Percentiles rank a stretch among this genome's conserved stretches.
phyloP scores from a whole-genome alignment of 345 rosid genomes.

The Eucalyptus rudis region DNA sequence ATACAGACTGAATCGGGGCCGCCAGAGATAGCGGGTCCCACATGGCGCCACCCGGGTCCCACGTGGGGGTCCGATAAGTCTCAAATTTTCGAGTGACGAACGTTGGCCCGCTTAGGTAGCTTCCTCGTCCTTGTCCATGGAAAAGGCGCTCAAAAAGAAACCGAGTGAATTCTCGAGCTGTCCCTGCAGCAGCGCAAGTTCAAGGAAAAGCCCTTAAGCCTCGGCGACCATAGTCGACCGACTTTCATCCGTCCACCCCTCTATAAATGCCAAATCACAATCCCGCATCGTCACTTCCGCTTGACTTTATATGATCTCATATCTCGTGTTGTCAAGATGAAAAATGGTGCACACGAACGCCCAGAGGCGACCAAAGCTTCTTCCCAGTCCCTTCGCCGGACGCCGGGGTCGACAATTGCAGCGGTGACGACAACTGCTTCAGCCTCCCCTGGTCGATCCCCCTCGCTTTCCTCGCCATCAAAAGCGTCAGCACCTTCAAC shows the following conservation, averaged over 20 bases:
- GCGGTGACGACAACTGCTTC: fast-evolving
- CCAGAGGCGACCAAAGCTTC: neutral
- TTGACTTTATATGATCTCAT: fast-evolving
- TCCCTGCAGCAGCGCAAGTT: neutral
- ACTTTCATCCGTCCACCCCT: neutral
- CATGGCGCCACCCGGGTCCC: too few species aligned
- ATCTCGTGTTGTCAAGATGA: fast-evolving
- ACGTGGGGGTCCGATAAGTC: too few species aligned
- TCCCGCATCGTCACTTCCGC: neutral
- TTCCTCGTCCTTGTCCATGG: neutral
- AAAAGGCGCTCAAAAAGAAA: neutral
- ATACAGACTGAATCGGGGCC: too few species aligned
- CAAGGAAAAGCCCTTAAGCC: neutral
- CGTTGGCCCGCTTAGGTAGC: neutral
- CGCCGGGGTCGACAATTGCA: fast-evolving
- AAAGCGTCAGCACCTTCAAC: neutral
- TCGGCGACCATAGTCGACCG: neutral
- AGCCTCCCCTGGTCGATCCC: neutral
- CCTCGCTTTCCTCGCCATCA: neutral
- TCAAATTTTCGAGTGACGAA: neutral
- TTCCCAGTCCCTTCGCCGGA: neutral
- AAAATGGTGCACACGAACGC: neutral
- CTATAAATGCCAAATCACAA: neutral
- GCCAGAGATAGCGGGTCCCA: too few species aligned
- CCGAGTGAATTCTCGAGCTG: neutral